phyloP scores from a whole-genome alignment of 257 asterid species.

The Solanum bulbocastanum region DNA sequence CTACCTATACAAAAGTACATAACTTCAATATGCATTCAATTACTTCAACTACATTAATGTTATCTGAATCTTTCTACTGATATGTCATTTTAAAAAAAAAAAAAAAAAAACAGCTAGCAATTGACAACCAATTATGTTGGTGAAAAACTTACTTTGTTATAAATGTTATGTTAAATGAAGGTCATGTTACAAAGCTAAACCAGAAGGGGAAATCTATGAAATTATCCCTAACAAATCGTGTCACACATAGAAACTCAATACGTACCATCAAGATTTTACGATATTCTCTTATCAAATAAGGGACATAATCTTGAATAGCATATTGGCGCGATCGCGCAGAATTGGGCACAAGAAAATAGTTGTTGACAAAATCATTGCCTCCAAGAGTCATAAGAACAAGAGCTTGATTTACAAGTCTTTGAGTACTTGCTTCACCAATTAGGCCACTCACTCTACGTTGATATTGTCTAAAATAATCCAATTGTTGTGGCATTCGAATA shows the following conservation, averaged over 20 bases:
- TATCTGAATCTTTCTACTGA: background rate
- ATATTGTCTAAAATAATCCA: conserved; percentile 49
- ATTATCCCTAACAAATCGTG: background rate
- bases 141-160: background rate
- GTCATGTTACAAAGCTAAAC: background rate
- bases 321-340: conserved; percentile 67
- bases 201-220: background rate
- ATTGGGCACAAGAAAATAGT: conserved; percentile 59
- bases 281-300: conserved; percentile 58
- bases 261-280: conserved; percentile 44
- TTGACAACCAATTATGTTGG: background rate
- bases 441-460: conserved; percentile 43
- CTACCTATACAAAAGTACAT: background rate
- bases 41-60: background rate
- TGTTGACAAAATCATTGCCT: conserved; percentile 88
- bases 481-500: conserved; percentile 45
- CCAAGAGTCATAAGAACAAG: conserved; percentile 73
- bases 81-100: background rate
- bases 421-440: conserved; percentile 35
- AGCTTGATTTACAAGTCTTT: conserved; percentile 42
- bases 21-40: background rate
- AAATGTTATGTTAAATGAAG: background rate
- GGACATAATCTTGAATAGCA: conserved; percentile 45
- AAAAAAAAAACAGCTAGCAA: background rate
- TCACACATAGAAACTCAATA: background rate